phyloP scores from a whole-genome alignment of 2,329 filamentous ascomycete species.

The Sarocladiaceae sp. region DNA sequence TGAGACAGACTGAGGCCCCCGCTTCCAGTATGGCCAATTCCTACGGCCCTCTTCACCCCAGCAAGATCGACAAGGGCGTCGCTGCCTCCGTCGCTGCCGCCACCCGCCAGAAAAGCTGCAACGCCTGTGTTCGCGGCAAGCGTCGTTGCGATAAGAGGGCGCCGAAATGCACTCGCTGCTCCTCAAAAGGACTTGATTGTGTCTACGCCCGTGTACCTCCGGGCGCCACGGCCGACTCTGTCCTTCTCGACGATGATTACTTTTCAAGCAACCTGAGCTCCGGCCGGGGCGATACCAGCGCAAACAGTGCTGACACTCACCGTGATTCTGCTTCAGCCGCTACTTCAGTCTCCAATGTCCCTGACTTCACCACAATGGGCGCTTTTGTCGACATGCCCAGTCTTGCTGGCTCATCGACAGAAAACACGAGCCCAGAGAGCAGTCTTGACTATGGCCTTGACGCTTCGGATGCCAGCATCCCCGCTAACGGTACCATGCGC shows the following conservation, averaged over 20 bases:
- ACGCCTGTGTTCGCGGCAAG: conserved; percentile 41
- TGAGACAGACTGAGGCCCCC: neutral
- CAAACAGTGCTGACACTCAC: neutral
- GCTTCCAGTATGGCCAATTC: conserved; percentile 7
- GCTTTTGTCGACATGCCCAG: conserved; percentile 3
- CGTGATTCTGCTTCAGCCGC: too few relatives aligned
- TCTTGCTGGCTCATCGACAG: conserved; percentile 3
- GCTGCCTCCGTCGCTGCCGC: conserved; percentile 20
- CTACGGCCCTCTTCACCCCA: neutral
- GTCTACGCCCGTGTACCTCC: conserved; percentile 32
- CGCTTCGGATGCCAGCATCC: neutral
- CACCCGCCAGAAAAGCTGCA: conserved; percentile 46
- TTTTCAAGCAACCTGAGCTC: neutral
- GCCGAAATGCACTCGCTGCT: conserved; percentile 36
- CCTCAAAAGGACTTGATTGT: conserved; percentile 34
- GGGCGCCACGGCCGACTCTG: conserved; percentile 12
- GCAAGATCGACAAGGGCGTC: conserved; percentile 20
- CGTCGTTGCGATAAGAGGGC: conserved; percentile 39
- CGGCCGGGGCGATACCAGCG: neutral
- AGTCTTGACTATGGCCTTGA: conserved; percentile 1
- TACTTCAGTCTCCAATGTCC: neutral
- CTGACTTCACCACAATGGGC: neutral
- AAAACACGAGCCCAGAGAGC: conserved; percentile 25
- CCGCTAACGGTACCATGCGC: conserved; percentile 9
- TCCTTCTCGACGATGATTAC: conserved; percentile 8